Evolutionary conservation across 768 basidiomycete genomes (phyloP), one percentile per base, ranked within the genome.

Genomic region (Amanita jacksonii): DNA sequence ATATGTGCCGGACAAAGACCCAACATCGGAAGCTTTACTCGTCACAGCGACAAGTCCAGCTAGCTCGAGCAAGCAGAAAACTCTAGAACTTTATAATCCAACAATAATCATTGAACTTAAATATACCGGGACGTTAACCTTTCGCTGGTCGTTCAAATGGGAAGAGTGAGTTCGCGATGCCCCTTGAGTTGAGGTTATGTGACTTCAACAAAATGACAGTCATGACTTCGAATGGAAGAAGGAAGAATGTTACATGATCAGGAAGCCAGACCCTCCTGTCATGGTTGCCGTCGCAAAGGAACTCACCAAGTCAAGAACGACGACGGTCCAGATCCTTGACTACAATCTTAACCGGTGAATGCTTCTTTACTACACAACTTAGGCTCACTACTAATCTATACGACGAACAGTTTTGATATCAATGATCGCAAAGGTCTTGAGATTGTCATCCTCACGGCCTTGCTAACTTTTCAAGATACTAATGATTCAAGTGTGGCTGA

Each of bases 221-320:
- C 81, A 90, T 49, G 77, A 82, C 33, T 88, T 86, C 49, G 87
- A 89, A 55, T 91, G 88, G 87, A 84, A 77, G 55, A 73, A 82
- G 34, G 85, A 88, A 55, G 81, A 83, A 51, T 89, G 86, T 61
- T 89, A 72, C 60, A 76, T 90, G 60, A 59, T 89, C 33, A 76
- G 87, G 16, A 89, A 89, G 56, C 88, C 87, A 7, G 88, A 91
- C 51, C 88, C 88, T 5, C 83, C 88, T 3, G 86, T 91, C 1
- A 73, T 89, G 8, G 81, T 91, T 9, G 86, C 85, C 0, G 69
- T 88, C 22, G 87, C 85, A 2, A 87, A 81, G 54, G 88, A 88
- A 48, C 73, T 78, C 1, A 66, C 82, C 5, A 68, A 76, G 18
- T 64, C 81, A 35, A 81, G 77, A 54, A 77, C 81, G 9, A 59